phyloP scores from a whole-genome alignment of 179 eudicot species.

The Silene noctiflora region DNA sequence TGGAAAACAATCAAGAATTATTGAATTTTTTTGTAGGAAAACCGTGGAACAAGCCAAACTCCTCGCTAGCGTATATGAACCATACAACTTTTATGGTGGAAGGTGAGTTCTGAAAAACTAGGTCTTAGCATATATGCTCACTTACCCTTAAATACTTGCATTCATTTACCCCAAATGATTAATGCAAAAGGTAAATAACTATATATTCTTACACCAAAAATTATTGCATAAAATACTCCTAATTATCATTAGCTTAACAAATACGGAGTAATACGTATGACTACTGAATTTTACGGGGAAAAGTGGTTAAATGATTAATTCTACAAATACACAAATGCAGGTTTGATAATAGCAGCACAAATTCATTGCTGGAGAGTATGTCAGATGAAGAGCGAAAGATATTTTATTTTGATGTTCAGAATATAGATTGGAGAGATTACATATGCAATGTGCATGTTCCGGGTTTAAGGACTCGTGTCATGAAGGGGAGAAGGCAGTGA shows the following conservation, averaged over 20 bases:
- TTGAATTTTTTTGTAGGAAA: conserved; percentile 65
- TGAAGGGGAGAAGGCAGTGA: conserved; percentile 77
- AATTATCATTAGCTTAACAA: too few species aligned
- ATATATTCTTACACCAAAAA: too few species aligned
- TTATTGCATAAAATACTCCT: too few species aligned
- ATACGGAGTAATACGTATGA: not conserved
- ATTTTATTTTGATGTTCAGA: conserved; percentile 79
- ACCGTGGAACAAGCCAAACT: conserved; percentile 81
- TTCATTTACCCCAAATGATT: not conserved
- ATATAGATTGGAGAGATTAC: conserved; percentile 91
- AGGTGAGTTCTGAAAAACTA: conserved; percentile 42
- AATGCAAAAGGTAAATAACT: not conserved
- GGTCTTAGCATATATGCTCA: not conserved
- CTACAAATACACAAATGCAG: conserved; percentile 33
- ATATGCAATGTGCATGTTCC: conserved; percentile 87
- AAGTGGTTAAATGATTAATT: not conserved
- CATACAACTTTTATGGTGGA: conserved; percentile 92
- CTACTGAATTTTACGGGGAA: not conserved
- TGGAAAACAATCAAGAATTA: conserved; percentile 46
- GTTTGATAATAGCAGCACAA: conserved; percentile 84
- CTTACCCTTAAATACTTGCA: not conserved
- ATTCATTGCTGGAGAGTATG: conserved; percentile 65
- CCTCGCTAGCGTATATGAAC: conserved; percentile 80
- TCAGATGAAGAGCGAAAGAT: conserved; percentile 72
- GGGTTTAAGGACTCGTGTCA: conserved; percentile 86